Base-by-base conservation (phyloP, 768 basidiomycete species). In the Tricholoma flavovirens region DNA sequence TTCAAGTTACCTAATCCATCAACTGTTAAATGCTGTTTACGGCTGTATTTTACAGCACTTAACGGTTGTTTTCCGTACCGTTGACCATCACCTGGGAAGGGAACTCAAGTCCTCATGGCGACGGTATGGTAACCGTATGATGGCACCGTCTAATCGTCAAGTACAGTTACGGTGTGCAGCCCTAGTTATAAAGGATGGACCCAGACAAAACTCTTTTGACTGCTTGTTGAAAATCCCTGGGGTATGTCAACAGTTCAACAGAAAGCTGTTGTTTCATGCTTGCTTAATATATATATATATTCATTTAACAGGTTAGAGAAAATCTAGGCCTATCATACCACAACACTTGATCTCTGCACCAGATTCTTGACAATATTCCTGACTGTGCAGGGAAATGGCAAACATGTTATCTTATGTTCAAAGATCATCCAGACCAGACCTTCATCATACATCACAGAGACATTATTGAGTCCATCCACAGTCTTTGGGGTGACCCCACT, bases 391-490 rank as follows among this genome's bases (percentile, higher is more conserved):
- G 51, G 11, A 29, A 21, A 36, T 53, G 51, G 51, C 15, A 53
- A 17, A 53, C 51, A 8, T n/a, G 21, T 17, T 17, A 36, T 42
- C 72, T 68, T 0, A 22, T 21, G 1, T 71, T 71, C 54, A 45
- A 55, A 0, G 70, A 69, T 46, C 26, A 43, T 3, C 64, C 63
- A 0, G 56, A 61, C 2, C 60, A 66, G 3, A 61, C 30, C 5
- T 66, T 59, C 45, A 64, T 60, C 1, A 53, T 68, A 5, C 52
- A 59, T 2, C 56, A 53, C 24, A 26, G 38, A n/a, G 69, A 76
- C 54, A 57, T 76, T 3, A 32, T 78, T 0, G 66, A 67, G 14
- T 77, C 75, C 46, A 63, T 78, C 9, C 12, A 54, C 9, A 69
- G 68, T 0, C 65, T 78, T 0, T 73, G 63, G 50, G 62, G 71